Evolutionary conservation across 805 yeast species (phyloP).

Genomic region (Ogataea naganishii): DNA sequence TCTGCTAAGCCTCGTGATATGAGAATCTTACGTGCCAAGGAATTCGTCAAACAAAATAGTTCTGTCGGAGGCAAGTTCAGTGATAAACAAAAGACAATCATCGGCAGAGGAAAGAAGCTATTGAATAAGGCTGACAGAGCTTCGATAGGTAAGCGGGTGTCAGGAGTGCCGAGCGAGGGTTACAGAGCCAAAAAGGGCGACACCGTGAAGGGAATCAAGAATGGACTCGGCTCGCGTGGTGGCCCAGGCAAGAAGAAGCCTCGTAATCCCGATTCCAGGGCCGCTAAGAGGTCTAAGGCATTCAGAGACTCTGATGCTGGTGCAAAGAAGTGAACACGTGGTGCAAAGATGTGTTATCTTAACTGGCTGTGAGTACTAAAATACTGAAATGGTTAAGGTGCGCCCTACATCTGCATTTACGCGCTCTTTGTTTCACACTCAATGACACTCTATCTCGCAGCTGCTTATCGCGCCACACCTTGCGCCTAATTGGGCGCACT

Average conservation of each 20-base stretch:
- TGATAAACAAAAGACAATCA: slow-evolving; percentile 62
- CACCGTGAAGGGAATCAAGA: slow-evolving; percentile 50
- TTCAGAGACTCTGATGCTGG: no score
- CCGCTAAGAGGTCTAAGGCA: slow-evolving; percentile 39
- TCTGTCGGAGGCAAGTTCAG: slow-evolving; percentile 27
- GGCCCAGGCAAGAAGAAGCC: slow-evolving; percentile 44
- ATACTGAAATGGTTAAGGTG: slow-evolving; percentile 3
- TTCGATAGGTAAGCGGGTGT: slow-evolving; percentile 46
- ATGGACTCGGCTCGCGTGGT: slow-evolving; percentile 31
- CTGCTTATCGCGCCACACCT: no score
- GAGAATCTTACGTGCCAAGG: slow-evolving; percentile 43
- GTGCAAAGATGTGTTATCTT: no score
- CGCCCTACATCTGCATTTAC: not conserved
- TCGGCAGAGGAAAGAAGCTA: slow-evolving; percentile 72
- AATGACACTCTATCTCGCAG: no score
- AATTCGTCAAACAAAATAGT: slow-evolving; percentile 11
- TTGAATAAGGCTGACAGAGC: slow-evolving; percentile 77
- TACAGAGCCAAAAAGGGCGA: slow-evolving; percentile 67
- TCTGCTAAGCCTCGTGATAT: slow-evolving; percentile 24
- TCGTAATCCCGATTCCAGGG: slow-evolving; percentile 43
- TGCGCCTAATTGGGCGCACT: no score
- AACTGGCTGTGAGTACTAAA: no score
- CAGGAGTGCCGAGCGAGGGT: slow-evolving; percentile 46
- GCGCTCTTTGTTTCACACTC: not conserved
- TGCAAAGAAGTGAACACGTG: no score